Conservation (phyloP, 1,284 basidiomycete genomes). For the Puccinia hordei region DNA sequence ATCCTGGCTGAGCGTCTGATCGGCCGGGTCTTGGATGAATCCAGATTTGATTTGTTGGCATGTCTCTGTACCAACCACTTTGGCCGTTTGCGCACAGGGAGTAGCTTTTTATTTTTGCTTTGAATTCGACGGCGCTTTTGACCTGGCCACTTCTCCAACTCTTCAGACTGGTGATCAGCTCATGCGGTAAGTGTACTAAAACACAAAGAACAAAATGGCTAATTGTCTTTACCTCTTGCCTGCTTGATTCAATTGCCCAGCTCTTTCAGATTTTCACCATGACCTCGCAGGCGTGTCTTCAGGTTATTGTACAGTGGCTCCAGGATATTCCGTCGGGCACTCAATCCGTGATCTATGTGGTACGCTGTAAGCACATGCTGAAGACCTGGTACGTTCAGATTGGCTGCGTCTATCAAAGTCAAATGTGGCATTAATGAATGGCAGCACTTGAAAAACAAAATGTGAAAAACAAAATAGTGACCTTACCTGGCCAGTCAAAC, state of each 20-base stretch:
- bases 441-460: too few relatives aligned
- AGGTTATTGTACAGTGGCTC: not conserved
- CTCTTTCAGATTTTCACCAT: not conserved
- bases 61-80: not conserved
- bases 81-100: not conserved
- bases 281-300: not conserved
- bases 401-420: not conserved
- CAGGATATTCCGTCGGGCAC: not conserved
- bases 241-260: not conserved
- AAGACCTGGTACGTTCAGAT: not conserved
- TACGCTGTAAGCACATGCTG: not conserved
- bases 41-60: not conserved
- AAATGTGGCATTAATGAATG: not conserved
- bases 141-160: not conserved
- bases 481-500: slow-evolving; percentile 9
- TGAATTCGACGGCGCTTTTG: not conserved
- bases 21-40: not conserved
- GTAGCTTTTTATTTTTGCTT: not conserved
- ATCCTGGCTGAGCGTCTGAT: slow-evolving; percentile 11
- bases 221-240: not conserved
- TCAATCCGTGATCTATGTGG: not conserved
- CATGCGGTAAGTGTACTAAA: not conserved
- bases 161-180: too few relatives aligned
- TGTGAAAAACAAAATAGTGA: not conserved
- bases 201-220: too few relatives aligned